Conservation (phyloP, 2,329 filamentous ascomycete species). For the Macrophomina phaseolina region DNA sequence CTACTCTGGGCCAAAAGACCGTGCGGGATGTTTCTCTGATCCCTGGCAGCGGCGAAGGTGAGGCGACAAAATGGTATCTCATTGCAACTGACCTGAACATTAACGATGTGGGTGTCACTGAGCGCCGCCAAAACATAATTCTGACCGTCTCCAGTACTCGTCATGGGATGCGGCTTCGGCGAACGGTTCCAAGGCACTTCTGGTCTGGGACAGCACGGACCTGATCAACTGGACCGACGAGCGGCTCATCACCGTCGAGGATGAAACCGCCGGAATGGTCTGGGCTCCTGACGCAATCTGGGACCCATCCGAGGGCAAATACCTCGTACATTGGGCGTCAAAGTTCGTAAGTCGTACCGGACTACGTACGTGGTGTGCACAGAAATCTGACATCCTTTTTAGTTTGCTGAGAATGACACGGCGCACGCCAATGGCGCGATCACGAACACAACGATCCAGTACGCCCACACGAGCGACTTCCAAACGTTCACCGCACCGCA, state of each 20-base stretch:
- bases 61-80: slow-evolving; percentile 27
- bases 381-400: background rate
- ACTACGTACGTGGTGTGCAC: background rate
- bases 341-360: slow-evolving; percentile 27
- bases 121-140: background rate
- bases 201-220: slow-evolving; percentile 30
- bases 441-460: slow-evolving; percentile 28
- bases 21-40: slow-evolving; percentile 30
- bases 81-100: slow-evolving; percentile 21
- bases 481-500: slow-evolving; percentile 26
- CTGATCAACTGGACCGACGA: slow-evolving; percentile 29
- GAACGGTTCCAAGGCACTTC: slow-evolving; percentile 27
- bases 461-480: slow-evolving; percentile 30
- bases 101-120: background rate
- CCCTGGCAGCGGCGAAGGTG: slow-evolving; percentile 19
- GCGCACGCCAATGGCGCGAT: slow-evolving; percentile 20
- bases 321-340: slow-evolving; percentile 23
- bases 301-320: slow-evolving; percentile 17
- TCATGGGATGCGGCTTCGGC: slow-evolving; percentile 30
- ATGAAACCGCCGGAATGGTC: slow-evolving; percentile 30
- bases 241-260: slow-evolving; percentile 28
- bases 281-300: slow-evolving; percentile 30
- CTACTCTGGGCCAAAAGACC: slow-evolving; percentile 30
- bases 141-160: slow-evolving; percentile 25
- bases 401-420: slow-evolving; percentile 26